These are phyloP conservation scores for Syncephalastrum racemosum DNA, from an alignment of 371 early-diverging fungal species.

Conservation along the genomic window DNA sequence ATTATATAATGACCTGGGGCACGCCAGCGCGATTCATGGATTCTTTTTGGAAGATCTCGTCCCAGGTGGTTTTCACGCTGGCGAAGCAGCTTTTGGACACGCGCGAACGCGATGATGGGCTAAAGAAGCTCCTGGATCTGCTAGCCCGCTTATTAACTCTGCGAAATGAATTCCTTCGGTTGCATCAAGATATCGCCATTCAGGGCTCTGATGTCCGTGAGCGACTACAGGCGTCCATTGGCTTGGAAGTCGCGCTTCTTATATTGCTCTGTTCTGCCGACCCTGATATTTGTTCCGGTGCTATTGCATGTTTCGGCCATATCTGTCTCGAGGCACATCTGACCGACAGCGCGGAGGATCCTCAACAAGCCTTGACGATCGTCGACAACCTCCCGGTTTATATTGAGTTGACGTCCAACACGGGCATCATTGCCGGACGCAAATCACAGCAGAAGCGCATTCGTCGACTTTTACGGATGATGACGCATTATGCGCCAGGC, in stretches of 20 bases:
- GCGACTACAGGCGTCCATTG: constrained; percentile 68
- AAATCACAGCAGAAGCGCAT: constrained; percentile 81
- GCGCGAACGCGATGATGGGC: constrained; percentile 54
- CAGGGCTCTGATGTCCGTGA: constrained; percentile 55
- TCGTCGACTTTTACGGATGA: constrained; percentile 67
- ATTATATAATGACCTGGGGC: constrained; percentile 66
- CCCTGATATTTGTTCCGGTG: constrained; percentile 67
- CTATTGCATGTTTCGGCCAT: constrained; percentile 63
- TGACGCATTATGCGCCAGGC: constrained; percentile 71
- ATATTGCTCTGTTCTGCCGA: constrained; percentile 78
- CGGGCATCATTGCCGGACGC: constrained; percentile 65
- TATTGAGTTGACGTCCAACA: constrained; percentile 62
- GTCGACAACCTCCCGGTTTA: constrained; percentile 75
- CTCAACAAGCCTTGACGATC: constrained; percentile 59
- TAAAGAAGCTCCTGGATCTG: constrained; percentile 60
- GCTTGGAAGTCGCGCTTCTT: constrained; percentile 76
- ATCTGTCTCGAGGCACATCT: constrained; percentile 63
- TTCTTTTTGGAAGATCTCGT: constrained; percentile 71
- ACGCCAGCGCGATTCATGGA: constrained; percentile 55
- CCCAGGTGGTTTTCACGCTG: constrained; percentile 53
- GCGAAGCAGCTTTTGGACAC: constrained; percentile 58
- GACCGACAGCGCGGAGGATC: constrained; percentile 59
- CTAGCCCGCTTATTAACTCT: constrained; percentile 59
- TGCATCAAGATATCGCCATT: constrained; percentile 55
- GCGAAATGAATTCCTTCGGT: constrained; percentile 67